phyloP scores from a whole-genome alignment of 805 yeast species.

The Teunomyces kruisii region DNA sequence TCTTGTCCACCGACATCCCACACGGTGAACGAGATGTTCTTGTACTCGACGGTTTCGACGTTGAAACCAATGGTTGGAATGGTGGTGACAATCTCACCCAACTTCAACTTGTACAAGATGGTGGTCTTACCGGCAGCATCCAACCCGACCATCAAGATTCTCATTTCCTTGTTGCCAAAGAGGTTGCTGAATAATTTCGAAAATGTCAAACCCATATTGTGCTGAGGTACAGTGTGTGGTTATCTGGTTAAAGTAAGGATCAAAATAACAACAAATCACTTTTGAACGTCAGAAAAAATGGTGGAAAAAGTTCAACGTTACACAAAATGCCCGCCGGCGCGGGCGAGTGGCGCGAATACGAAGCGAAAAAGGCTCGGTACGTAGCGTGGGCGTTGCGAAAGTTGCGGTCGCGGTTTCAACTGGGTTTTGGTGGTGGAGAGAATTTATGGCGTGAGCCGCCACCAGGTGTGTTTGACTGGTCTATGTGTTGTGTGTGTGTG shows the following conservation, averaged over 20 bases:
- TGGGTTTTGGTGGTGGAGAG: too few species aligned
- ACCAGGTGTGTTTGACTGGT: too few species aligned
- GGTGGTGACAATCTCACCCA: slow-evolving; percentile 44
- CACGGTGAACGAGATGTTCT: slow-evolving; percentile 43
- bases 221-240: slow-evolving; percentile 4
- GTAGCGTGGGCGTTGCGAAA: too few species aligned
- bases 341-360: neutral
- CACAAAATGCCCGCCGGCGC: neutral
- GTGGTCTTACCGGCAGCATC: slow-evolving; percentile 46
- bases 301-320: slow-evolving; percentile 3
- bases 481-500: too few species aligned
- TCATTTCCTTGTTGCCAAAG: slow-evolving; percentile 44
- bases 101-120: slow-evolving; percentile 42
- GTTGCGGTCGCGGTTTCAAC: too few species aligned
- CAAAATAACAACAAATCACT: slow-evolving; percentile 6
- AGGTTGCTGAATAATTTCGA: slow-evolving; percentile 41
- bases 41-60: slow-evolving; percentile 44
- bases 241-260: slow-evolving; percentile 3
- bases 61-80: slow-evolving; percentile 45
- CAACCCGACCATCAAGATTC: slow-evolving; percentile 45
- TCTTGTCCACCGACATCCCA: slow-evolving; percentile 49
- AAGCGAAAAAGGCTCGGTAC: too few species aligned
- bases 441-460: too few species aligned
- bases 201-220: slow-evolving; percentile 37
- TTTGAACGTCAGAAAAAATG: slow-evolving; percentile 4